Base-by-base conservation (phyloP, 495 filamentous ascomycete genomes). In the Podospora appendiculata region DNA sequence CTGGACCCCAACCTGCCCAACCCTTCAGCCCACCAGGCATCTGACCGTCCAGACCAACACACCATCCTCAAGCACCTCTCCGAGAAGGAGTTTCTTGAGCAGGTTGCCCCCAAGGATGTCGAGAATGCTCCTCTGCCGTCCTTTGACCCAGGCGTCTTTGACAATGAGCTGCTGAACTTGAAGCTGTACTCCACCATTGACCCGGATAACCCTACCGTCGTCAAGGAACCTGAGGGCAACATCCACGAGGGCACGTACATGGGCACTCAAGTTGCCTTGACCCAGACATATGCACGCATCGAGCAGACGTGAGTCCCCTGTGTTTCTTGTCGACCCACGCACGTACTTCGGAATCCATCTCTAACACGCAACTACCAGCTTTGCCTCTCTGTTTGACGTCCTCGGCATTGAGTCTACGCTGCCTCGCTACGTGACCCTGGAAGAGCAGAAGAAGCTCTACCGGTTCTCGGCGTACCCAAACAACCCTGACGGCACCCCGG, bases 211-310 rank as follows among this genome's bases (percentile, higher is more conserved):
- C 58, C 60, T 0, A 48, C 47, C 8, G 33, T 42, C 4, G 52
- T 60, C 32, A 46, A 42, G 9, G 52, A 53, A 40, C 62, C 63
- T 6, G 47, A 62, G 44, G 65, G 61, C 7, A 59, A 64, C 16
- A 59, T 69, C 13, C 39, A 19, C 17, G 47, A 64, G 45, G 66
- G 65, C 1, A 62, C 59, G 6, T 73, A 70, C 45, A 46, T 58
- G 16, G 71, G 71, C 4, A 74, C 71, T 0, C 66, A 72, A 45
- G 49, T 70, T 4, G 70, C 71, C 6, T 46, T 74, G 39, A 73
- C 67, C 0, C 62, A 74, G 52, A 55, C 65, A 1, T 72, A 73
- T 50, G 57, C 60, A 12, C 63, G 62, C 6, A 65, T 72, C 39
- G 69, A 72, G 51, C 61, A 68, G 47, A 67, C 59, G 65, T 71